Percentiles rank a stretch among this genome's conserved stretches.
Conservation (phyloP, 768 basidiomycete genomes). For the Lenzites betulinus region DNA sequence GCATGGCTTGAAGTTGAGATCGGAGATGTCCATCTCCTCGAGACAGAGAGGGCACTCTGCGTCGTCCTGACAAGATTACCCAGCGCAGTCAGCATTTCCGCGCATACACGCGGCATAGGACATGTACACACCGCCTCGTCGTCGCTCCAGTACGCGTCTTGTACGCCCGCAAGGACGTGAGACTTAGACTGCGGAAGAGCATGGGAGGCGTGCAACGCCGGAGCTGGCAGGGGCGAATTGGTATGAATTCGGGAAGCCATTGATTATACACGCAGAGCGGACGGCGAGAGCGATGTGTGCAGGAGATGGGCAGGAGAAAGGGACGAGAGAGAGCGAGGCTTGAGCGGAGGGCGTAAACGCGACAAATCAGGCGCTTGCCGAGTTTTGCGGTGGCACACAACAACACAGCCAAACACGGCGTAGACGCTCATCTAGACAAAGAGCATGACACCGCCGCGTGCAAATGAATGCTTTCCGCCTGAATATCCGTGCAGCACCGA, state of each 20-base stretch:
- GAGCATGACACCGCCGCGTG: too few species aligned
- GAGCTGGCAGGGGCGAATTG: conserved; percentile 69
- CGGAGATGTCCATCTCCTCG: conserved; percentile 98
- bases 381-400: conserved; percentile 27
- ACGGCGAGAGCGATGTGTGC: conserved; percentile 13
- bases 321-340: conserved; percentile 11
- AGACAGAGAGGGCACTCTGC: conserved; percentile 97
- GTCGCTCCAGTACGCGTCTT: conserved; percentile 97
- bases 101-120: neutral
- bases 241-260: conserved; percentile 64
- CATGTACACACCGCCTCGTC: conserved; percentile 72
- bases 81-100: neutral
- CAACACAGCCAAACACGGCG: conserved; percentile 33
- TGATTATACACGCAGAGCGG: conserved; percentile 32
- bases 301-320: conserved; percentile 12
- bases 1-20: conserved; percentile 99
- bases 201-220: conserved; percentile 71
- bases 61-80: conserved; percentile 68
- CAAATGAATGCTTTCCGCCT: too few species aligned
- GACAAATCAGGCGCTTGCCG: conserved; percentile 29
- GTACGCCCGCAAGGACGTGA: conserved; percentile 84
- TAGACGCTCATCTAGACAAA: too few species aligned
- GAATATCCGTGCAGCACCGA: too few species aligned
- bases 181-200: conserved; percentile 80
- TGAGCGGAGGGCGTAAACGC: conserved; percentile 25